Evolutionary conservation across 2,329 filamentous ascomycete species (phyloP).

Genomic region (Phoma sp.): DNA sequence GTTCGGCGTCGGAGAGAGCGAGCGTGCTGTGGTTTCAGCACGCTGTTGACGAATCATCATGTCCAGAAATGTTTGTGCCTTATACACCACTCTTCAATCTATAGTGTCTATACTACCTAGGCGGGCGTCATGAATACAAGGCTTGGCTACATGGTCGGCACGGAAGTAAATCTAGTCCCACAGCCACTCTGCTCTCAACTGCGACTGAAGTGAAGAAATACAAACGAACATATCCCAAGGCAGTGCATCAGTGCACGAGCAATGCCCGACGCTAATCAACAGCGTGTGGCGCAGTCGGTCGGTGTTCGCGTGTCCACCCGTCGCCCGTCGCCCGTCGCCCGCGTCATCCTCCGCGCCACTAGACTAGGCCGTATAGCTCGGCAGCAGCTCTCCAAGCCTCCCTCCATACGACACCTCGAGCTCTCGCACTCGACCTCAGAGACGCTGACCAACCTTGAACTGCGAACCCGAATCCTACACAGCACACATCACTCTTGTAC

Average conservation of each 20-base stretch:
- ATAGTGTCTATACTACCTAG: constrained; percentile 36
- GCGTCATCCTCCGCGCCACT: constrained; percentile 23
- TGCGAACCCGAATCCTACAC: background rate
- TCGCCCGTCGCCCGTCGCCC: constrained; percentile 7
- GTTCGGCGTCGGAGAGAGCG: background rate
- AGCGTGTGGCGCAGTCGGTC: constrained; percentile 21
- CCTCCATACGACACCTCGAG: constrained; percentile 24
- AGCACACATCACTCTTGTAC: background rate
- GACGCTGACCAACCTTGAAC: background rate
- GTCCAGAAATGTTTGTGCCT: constrained; percentile 28
- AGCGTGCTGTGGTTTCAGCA: constrained; percentile 4
- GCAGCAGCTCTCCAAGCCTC: constrained; percentile 29
- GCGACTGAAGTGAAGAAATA: too few relatives aligned
- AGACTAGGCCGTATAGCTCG: constrained; percentile 11
- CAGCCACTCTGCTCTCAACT: background rate
- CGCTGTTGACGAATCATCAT: constrained; percentile 13
- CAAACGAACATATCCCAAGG: background rate
- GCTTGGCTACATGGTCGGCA: constrained; percentile 17
- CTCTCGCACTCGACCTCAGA: constrained; percentile 8
- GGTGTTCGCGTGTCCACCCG: constrained; percentile 1
- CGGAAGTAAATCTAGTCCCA: constrained; percentile 14
- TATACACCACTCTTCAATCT: constrained; percentile 28
- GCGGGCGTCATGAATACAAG: constrained; percentile 10
- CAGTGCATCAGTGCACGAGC: background rate
- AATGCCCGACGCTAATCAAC: background rate